Evolutionary conservation across 2,329 filamentous ascomycete species (phyloP).

Genomic region (Diplodia mutila): DNA sequence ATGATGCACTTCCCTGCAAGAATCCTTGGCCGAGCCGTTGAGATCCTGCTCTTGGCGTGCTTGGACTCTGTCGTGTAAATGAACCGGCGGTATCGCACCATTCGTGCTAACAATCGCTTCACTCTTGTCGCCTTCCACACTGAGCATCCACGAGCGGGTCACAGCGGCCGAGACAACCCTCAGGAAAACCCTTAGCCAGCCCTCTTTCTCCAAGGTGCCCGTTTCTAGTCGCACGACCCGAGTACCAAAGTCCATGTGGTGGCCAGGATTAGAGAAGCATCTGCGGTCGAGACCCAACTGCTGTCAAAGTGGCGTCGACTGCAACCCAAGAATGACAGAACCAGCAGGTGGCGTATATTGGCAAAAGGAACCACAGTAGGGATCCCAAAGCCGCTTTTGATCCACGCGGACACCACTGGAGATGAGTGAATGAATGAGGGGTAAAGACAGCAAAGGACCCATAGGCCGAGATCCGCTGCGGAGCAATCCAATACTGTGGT

Average conservation of each 20-base stretch:
- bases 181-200: background rate
- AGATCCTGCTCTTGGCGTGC: constrained; percentile 7
- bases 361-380: background rate
- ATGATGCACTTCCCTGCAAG: constrained; percentile 5
- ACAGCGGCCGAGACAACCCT: background rate
- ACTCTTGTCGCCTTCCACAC: constrained; percentile 10
- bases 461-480: background rate
- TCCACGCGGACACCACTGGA: background rate
- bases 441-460: background rate
- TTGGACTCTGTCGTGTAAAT: constrained; percentile 2
- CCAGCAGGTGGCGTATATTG: background rate
- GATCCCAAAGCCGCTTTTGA: background rate
- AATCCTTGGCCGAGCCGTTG: background rate
- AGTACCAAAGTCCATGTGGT: background rate
- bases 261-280: background rate
- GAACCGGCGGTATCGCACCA: constrained; percentile 13
- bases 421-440: background rate
- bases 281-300: background rate
- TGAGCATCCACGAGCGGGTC: background rate
- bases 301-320: background rate
- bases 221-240: background rate
- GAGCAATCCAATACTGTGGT: background rate
- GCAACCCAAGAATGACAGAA: background rate
- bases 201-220: background rate
- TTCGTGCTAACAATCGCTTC: constrained; percentile 5